Conservation (phyloP, 116 monocot genomes). For the Zostera marina region DNA sequence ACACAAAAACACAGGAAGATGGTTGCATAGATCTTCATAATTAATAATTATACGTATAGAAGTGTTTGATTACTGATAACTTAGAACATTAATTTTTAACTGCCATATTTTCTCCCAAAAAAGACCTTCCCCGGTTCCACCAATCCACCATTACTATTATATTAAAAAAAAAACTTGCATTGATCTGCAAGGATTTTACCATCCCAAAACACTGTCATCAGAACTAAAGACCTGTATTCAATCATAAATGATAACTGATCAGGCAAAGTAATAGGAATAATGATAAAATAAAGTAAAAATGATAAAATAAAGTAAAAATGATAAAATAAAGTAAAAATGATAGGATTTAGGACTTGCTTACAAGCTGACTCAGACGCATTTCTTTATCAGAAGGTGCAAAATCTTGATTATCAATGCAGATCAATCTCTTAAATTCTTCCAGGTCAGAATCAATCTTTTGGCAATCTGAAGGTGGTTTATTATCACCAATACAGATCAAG, state of each 20-base stretch:
- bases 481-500: too few relatives aligned
- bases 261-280: neutral
- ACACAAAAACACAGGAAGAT: too few relatives aligned
- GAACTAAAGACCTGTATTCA: conserved; percentile 67
- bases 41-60: too few relatives aligned
- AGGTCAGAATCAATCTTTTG: conserved; percentile 69
- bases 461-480: conserved; percentile 23
- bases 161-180: too few relatives aligned
- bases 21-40: too few relatives aligned
- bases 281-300: neutral
- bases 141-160: too few relatives aligned
- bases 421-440: conserved; percentile 57
- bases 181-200: conserved; percentile 14
- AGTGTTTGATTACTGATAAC: too few relatives aligned
- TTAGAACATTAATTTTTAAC: too few relatives aligned
- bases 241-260: neutral
- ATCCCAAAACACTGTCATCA: conserved; percentile 57
- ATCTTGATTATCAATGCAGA: conserved; percentile 13
- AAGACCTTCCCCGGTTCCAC: too few relatives aligned
- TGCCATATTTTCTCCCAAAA: too few relatives aligned
- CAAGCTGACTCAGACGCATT: conserved; percentile 76
- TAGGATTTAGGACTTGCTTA: conserved; percentile 8
- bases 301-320: neutral
- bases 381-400: conserved; percentile 21
- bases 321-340: too few relatives aligned